phyloP scores from a whole-genome alignment of 805 yeast species.

The Saccharomycopsis babjevae region DNA sequence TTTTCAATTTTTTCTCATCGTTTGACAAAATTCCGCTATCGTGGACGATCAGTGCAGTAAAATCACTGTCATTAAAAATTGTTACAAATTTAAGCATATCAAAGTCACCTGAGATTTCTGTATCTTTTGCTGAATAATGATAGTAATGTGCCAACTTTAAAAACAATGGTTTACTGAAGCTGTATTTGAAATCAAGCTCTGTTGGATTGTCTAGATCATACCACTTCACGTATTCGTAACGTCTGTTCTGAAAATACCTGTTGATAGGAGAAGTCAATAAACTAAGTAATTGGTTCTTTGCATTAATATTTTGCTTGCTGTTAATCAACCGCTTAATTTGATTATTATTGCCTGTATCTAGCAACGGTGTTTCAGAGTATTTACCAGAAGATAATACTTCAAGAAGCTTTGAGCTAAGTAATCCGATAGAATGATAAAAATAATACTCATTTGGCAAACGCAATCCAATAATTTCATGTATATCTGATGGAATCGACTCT shows the following conservation, averaged over 20 bases:
- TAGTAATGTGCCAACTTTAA: constrained; percentile 24
- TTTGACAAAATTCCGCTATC: not conserved
- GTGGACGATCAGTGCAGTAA: constrained; percentile 27
- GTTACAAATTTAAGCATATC: constrained; percentile 22
- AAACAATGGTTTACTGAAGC: constrained; percentile 33
- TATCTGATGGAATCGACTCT: constrained; percentile 54
- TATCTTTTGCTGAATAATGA: constrained; percentile 1
- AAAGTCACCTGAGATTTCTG: constrained; percentile 22
- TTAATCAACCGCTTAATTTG: constrained; percentile 49
- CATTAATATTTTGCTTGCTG: constrained; percentile 33
- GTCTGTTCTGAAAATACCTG: constrained; percentile 76
- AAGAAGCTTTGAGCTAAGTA: constrained; percentile 51
- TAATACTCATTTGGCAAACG: constrained; percentile 78
- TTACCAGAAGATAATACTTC: constrained; percentile 59
- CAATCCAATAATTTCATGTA: constrained; percentile 74
- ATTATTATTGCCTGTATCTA: constrained; percentile 50
- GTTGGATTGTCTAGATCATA: constrained; percentile 37
- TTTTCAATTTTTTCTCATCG: constrained; percentile 1
- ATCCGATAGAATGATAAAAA: constrained; percentile 72
- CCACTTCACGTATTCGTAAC: constrained; percentile 46
- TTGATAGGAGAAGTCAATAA: constrained; percentile 62
- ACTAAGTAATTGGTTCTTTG: constrained; percentile 52
- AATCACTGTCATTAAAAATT: constrained; percentile 48
- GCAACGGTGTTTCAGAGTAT: constrained; percentile 51
- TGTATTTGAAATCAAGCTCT: constrained; percentile 46